Base-by-base conservation (phyloP, 1,284 basidiomycete genomes). In the Sanghuangporus baumii region DNA sequence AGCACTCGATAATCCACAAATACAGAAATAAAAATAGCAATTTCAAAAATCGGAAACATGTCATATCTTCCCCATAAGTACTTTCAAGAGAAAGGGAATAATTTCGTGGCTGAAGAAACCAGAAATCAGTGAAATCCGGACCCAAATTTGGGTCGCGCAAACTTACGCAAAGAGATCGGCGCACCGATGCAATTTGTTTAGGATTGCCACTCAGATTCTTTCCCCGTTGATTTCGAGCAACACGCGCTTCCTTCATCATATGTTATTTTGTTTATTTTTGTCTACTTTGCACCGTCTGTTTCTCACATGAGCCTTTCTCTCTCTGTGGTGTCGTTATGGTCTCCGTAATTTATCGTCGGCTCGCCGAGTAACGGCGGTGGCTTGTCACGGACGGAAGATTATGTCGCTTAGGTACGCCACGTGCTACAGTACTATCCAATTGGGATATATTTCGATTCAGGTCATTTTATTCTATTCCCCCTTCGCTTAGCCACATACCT, bases 371-470 rank as follows among this genome's bases (percentile, higher is more conserved):
- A 36, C 31, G 36, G 31, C 52, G 52, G 36, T 16, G 52, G 52
- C 14, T 31, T 34, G 18, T n/a, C 31, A 37, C 36, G 16, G 6
- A 54, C 37, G 31, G 16, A 23, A 5, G 26, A 20, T n/a, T 36
- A 52, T 52, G 51, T 52, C 51, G 47, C 12, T 26, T 31, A 52
- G 51, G 51, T 52, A 36, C 26, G 34, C 16, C 36, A 31, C 16
- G 43, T 46, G 18, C 43, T 16, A 46, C n/a, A n/a, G n/a, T n/a
- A n/a, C 43, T 54, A 34, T 54, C 52, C 37, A 31, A 54, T 54
- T 54, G 52, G 34, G 52, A 54, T 54, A 54, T 31, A 54, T 54
- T 23, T 52, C 31, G 52, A 54, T 54, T 54, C 31, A 36, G 31
- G 14, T 12, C n/a, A 23, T 12, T 52, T 52, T 23, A 12, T n/a